Percentiles rank a stretch among this genome's conserved stretches.
These are phyloP conservation scores for Ceratobasidium sp. DNA, from an alignment of 1,284 basidiomycete genomes.

Conservation along the genomic window DNA sequence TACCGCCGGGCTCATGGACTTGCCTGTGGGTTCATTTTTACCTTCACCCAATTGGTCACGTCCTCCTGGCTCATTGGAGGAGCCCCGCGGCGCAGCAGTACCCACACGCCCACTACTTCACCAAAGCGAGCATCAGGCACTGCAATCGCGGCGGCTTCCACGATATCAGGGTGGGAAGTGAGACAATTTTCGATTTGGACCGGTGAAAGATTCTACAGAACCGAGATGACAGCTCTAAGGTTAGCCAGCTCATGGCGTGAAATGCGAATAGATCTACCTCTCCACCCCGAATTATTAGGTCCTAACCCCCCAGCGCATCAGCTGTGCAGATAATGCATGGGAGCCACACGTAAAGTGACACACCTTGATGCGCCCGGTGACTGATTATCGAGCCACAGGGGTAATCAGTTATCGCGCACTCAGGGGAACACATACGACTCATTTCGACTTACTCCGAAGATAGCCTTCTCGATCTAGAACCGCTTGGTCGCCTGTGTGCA, in stretches of 20 bases:
- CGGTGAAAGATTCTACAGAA: constrained; percentile 79
- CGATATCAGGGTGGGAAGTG: constrained; percentile 68
- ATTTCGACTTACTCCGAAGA: constrained; percentile 63
- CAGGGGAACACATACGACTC: background rate
- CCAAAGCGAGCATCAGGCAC: constrained; percentile 78
- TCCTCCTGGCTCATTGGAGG: constrained; percentile 61
- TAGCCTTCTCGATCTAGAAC: constrained; percentile 87
- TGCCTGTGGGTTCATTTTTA: constrained; percentile 80
- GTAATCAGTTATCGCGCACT: background rate
- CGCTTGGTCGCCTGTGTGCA: constrained; percentile 86
- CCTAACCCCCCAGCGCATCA: constrained; percentile 58
- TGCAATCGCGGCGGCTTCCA: constrained; percentile 78
- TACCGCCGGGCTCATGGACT: constrained; percentile 43
- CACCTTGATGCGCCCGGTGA: constrained; percentile 81
- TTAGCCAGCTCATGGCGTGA: background rate
- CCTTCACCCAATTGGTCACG: constrained; percentile 64
- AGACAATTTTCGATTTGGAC: constrained; percentile 86
- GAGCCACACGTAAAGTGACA: constrained; percentile 18
- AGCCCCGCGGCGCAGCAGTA: constrained; percentile 63
- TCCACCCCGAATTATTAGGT: constrained; percentile 89
- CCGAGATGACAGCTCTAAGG: background rate
- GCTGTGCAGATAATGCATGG: background rate
- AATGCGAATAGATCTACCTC: constrained; percentile 61
- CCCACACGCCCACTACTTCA: constrained; percentile 83
- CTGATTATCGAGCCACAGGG: constrained; percentile 55